Evolutionary conservation across 257 asterid species (phyloP).

Genomic region (Gentiana dahurica): DNA sequence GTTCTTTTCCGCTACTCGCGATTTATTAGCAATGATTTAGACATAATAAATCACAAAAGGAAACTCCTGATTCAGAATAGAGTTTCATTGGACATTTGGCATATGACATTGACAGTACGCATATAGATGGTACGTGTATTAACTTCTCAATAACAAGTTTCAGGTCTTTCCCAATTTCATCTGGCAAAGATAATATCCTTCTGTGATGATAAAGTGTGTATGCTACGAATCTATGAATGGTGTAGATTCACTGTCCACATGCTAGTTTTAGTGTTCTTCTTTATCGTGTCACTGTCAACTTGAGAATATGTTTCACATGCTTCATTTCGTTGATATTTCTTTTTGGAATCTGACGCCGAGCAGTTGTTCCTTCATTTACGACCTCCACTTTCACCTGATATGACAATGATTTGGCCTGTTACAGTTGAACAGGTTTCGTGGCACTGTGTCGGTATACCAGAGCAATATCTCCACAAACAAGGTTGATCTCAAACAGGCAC

Average conservation of each 20-base stretch:
- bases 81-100: neutral
- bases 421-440: slow-evolving; percentile 73
- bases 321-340: no score
- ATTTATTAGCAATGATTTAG: no score
- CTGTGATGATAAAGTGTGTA: neutral
- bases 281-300: no score
- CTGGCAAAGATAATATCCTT: neutral
- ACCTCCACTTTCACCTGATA: neutral
- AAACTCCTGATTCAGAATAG: neutral
- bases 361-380: neutral
- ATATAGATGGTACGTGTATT: no score
- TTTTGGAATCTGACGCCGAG: no score
- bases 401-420: slow-evolving; percentile 5
- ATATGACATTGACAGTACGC: no score
- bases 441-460: slow-evolving; percentile 74
- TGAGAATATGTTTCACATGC: no score
- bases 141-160: no score
- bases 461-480: slow-evolving; percentile 67
- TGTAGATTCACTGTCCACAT: no score
- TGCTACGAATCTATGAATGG: neutral
- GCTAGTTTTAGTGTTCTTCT: no score
- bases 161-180: neutral
- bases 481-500: slow-evolving; percentile 82
- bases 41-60: no score
- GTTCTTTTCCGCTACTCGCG: no score